A percentile compares a stretch with the other conserved stretches of the same genome.
These are phyloP conservation scores for Spizellomyces sp. DNA, from an alignment of 192 early-diverging fungal genomes.

Conservation along the genomic window DNA sequence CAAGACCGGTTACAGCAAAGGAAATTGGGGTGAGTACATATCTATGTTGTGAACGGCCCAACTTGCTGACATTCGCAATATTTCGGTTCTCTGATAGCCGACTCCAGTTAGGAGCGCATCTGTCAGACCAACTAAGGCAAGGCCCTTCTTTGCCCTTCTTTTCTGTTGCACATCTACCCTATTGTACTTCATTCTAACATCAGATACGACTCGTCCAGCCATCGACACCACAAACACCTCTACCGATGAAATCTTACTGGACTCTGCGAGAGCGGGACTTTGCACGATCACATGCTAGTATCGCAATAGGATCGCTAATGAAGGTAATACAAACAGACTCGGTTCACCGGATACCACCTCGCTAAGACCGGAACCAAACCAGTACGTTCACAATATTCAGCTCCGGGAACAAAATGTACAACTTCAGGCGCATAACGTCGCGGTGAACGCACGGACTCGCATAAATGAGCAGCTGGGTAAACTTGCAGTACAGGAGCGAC, in stretches of 20 bases:
- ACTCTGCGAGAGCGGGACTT: neutral
- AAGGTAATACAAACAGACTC: neutral
- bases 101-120: too few relatives aligned
- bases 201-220: too few relatives aligned
- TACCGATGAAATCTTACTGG: conserved; percentile 1
- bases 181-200: too few relatives aligned
- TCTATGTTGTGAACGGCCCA: too few relatives aligned
- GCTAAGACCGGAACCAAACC: neutral
- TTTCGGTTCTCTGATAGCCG: too few relatives aligned
- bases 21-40: too few relatives aligned
- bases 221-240: neutral
- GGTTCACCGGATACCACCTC: neutral
- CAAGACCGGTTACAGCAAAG: too few relatives aligned
- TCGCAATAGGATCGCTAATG: neutral
- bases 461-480: neutral
- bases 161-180: too few relatives aligned
- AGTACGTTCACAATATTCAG: conserved; percentile 10
- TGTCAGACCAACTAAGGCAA: too few relatives aligned
- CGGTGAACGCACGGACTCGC: neutral
- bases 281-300: neutral
- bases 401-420: too few relatives aligned
- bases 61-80: too few relatives aligned
- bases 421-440: neutral
- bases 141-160: too few relatives aligned
- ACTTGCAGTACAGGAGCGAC: neutral